phyloP scores from a whole-genome alignment of 768 basidiomycete species.

The Polyporus arcularius region DNA sequence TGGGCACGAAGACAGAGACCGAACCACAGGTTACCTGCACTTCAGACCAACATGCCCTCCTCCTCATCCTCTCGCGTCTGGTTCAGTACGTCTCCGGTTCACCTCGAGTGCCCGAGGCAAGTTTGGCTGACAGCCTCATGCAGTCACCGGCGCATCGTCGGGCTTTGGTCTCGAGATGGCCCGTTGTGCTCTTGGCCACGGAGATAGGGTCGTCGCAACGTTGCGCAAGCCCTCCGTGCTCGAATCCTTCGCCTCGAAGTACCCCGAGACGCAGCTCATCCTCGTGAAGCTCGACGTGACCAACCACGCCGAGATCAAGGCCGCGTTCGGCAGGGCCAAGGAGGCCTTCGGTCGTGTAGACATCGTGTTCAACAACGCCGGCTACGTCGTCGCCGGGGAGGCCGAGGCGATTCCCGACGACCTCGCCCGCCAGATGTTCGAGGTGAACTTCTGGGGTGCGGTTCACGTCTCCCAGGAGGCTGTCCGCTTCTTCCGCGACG shows the following conservation, averaged over 20 bases:
- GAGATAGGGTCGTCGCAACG: conserved; percentile 26
- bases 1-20: too few species aligned
- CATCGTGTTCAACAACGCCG: conserved; percentile 27
- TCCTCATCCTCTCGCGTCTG: too few species aligned
- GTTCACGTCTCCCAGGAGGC: conserved; percentile 32
- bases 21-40: too few species aligned
- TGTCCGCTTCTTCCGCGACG: conserved; percentile 37
- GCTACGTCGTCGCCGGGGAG: conserved; percentile 13
- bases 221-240: conserved; percentile 28
- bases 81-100: too few species aligned
- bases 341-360: conserved; percentile 21
- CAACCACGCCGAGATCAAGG: conserved; percentile 8
- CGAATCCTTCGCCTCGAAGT: conserved; percentile 17
- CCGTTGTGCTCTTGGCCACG: conserved; percentile 17
- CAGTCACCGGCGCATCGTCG: conserved; percentile 27
- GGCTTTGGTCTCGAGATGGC: conserved; percentile 25
- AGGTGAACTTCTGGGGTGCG: conserved; percentile 28
- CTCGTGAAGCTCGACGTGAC: conserved; percentile 24
- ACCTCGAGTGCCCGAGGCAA: too few species aligned
- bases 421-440: conserved; percentile 20
- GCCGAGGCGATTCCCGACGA: conserved; percentile 20
- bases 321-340: conserved; percentile 19
- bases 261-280: conserved; percentile 13
- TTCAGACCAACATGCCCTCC: too few species aligned
- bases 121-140: too few species aligned